phyloP scores from a whole-genome alignment of 352 stramenopile species.

The Elongisporangium anandrum region DNA sequence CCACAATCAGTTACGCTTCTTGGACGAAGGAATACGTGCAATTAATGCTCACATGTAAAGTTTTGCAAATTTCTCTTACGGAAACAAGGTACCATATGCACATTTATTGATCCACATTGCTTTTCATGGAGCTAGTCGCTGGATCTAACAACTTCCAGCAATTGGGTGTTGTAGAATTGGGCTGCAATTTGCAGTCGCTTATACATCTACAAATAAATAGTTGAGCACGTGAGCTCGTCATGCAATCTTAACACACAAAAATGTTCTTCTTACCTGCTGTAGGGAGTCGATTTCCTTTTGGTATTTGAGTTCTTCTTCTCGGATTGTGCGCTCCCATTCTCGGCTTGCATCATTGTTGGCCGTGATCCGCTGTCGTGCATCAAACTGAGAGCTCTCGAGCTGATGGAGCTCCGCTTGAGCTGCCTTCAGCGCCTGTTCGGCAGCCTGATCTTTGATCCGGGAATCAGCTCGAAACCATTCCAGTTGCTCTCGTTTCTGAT shows the following conservation, averaged over 20 bases:
- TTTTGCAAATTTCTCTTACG: neutral
- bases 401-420: slow-evolving; percentile 54
- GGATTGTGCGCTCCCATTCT: slow-evolving; percentile 63
- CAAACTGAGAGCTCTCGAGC: slow-evolving; percentile 39
- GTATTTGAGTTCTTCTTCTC: slow-evolving; percentile 58
- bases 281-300: slow-evolving; percentile 63
- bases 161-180: slow-evolving; percentile 64
- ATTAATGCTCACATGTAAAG: neutral
- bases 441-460: slow-evolving; percentile 53
- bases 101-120: neutral
- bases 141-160: slow-evolving; percentile 41
- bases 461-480: slow-evolving; percentile 63
- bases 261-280: slow-evolving; percentile 32
- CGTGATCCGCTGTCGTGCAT: slow-evolving; percentile 48
- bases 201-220: slow-evolving; percentile 59
- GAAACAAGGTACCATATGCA: neutral
- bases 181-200: slow-evolving; percentile 49
- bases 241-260: neutral
- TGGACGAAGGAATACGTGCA: neutral
- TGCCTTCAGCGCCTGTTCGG: slow-evolving; percentile 43
- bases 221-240: slow-evolving; percentile 1
- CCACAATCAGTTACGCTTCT: neutral
- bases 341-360: slow-evolving; percentile 43
- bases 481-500: slow-evolving; percentile 69
- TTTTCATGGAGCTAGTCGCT: slow-evolving; percentile 13